Percentiles rank a stretch among this genome's conserved stretches.
These are phyloP conservation scores for Scutellaria minor DNA, from an alignment of 257 asterid genomes.

Conservation along the genomic window DNA sequence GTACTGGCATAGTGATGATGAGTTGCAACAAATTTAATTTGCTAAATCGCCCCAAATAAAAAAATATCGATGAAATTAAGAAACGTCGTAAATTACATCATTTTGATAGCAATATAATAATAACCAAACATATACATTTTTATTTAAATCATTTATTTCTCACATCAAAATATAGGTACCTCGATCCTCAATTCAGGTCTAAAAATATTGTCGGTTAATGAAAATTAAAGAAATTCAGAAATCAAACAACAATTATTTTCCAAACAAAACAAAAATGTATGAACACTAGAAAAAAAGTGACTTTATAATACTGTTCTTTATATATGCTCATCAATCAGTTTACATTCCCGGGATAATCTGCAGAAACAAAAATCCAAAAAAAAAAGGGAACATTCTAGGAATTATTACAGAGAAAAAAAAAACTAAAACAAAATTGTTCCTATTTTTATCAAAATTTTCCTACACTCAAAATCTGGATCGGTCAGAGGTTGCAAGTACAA, in stretches of 20 bases:
- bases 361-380: not conserved
- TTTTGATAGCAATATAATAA: too few relatives aligned
- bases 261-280: not conserved
- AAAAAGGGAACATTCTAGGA: not conserved
- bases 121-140: too few relatives aligned
- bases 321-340: constrained; percentile 14
- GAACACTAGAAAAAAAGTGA: not conserved
- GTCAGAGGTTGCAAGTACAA: constrained; percentile 32
- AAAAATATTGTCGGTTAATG: not conserved
- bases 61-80: too few relatives aligned
- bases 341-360: constrained; percentile 30
- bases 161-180: too few relatives aligned
- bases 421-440: constrained; percentile 23
- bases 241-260: not conserved
- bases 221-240: not conserved
- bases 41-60: too few relatives aligned
- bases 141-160: too few relatives aligned
- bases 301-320: not conserved
- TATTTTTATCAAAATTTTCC: constrained; percentile 31
- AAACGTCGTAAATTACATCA: too few relatives aligned
- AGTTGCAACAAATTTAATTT: too few relatives aligned
- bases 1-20: too few relatives aligned
- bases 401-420: not conserved
- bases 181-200: too few relatives aligned
- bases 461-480: not conserved